Conservation (phyloP, 768 basidiomycete species). For the Crucibulum laeve region DNA sequence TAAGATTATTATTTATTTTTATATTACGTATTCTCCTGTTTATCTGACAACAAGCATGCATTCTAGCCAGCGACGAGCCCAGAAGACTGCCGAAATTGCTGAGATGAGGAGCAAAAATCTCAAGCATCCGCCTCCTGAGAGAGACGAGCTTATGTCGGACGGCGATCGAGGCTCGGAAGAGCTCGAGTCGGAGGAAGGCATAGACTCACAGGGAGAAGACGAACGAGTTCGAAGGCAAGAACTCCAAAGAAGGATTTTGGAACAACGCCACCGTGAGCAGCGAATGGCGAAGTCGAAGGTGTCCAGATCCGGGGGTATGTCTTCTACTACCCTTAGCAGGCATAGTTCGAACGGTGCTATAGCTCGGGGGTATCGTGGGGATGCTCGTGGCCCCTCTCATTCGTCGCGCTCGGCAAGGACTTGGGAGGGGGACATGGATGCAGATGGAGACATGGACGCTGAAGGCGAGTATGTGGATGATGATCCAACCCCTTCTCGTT, state of each 20-base stretch:
- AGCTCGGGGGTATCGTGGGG: slow-evolving; percentile 1
- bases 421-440: slow-evolving; percentile 18
- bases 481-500: slow-evolving; percentile 4
- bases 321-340: slow-evolving; percentile 5
- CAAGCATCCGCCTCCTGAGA: slow-evolving; percentile 13
- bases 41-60: background rate
- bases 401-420: background rate
- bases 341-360: slow-evolving; percentile 1
- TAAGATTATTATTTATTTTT: slow-evolving; percentile 29
- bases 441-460: slow-evolving; percentile 24
- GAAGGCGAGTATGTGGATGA: slow-evolving; percentile 15
- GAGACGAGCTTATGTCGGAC: slow-evolving; percentile 24
- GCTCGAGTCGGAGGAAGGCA: slow-evolving; percentile 25
- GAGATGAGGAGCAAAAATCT: slow-evolving; percentile 37
- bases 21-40: slow-evolving; percentile 4
- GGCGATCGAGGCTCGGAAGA: slow-evolving; percentile 19
- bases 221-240: slow-evolving; percentile 15
- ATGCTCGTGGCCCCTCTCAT: slow-evolving; percentile 3
- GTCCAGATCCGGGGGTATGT: slow-evolving; percentile 2
- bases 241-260: slow-evolving; percentile 5
- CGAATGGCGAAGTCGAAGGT: slow-evolving; percentile 6
- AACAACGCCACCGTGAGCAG: slow-evolving; percentile 6
- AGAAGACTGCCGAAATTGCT: slow-evolving; percentile 50
- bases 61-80: slow-evolving; percentile 48
- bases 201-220: slow-evolving; percentile 17